A percentile compares a stretch with the other conserved stretches of the same genome.
Evolutionary conservation across 225 moss, liverwort and hornwort genomes (phyloP).

Genomic region (Climacium dendroides): DNA sequence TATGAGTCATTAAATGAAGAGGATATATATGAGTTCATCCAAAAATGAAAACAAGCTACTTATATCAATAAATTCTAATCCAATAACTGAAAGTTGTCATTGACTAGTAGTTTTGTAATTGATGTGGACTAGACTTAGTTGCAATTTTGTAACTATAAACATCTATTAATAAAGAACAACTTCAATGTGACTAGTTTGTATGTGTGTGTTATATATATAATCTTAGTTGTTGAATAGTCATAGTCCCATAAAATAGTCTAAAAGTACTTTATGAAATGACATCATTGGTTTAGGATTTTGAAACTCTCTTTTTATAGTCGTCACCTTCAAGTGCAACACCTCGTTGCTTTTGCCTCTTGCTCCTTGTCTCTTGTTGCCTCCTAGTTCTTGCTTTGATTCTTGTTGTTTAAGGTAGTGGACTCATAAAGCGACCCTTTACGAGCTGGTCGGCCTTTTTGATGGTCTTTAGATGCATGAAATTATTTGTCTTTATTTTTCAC

Average conservation of each 20-base stretch:
- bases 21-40: not conserved
- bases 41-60: not conserved
- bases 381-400: not conserved
- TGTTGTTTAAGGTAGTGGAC: too few species aligned
- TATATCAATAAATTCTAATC: not conserved
- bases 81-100: not conserved
- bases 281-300: not conserved
- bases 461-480: too few species aligned
- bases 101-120: not conserved
- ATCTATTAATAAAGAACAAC: not conserved
- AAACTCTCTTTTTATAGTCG: not conserved
- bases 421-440: too few species aligned
- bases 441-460: too few species aligned
- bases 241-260: not conserved
- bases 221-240: not conserved
- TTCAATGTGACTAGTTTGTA: rapidly evolving
- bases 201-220: too few species aligned
- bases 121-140: rapidly evolving
- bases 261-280: not conserved
- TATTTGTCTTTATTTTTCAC: too few species aligned
- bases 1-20: not conserved
- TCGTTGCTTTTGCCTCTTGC: not conserved
- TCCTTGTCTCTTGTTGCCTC: not conserved
- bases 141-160: not conserved
- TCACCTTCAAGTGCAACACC: not conserved